phyloP scores from a whole-genome alignment of 2,329 filamentous ascomycete genomes.

The Penicillium vulpinum region DNA sequence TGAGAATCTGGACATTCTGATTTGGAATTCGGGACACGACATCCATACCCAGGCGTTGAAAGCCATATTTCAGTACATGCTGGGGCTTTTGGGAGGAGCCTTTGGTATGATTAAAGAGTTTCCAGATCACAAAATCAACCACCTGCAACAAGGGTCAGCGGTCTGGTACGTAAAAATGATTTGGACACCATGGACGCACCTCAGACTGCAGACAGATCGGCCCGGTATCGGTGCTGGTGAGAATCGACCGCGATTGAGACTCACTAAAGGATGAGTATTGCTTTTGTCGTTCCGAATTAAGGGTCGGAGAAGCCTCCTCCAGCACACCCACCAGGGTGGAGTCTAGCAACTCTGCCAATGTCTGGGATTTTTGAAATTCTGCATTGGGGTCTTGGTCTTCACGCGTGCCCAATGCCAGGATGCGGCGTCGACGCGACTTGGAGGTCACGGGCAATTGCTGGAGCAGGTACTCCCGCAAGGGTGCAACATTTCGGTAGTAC shows the following conservation, averaged over 20 bases:
- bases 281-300: constrained; percentile 48
- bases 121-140: constrained; percentile 75
- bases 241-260: constrained; percentile 49
- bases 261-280: constrained; percentile 65
- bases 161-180: constrained; percentile 6
- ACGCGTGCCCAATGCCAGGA: constrained; percentile 34
- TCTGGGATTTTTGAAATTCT: constrained; percentile 6
- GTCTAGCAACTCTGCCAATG: constrained; percentile 64
- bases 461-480: constrained; percentile 70
- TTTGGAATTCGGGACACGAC: constrained; percentile 67
- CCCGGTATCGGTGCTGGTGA: constrained; percentile 38
- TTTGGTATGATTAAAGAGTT: constrained; percentile 64
- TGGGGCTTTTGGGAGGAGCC: constrained; percentile 57
- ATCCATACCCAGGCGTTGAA: constrained; percentile 53
- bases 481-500: constrained; percentile 66
- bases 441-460: constrained; percentile 66
- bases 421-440: constrained; percentile 51
- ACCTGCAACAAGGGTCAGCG: constrained; percentile 52
- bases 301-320: constrained; percentile 33
- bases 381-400: constrained; percentile 2
- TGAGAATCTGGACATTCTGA: constrained; percentile 67
- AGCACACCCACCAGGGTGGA: constrained; percentile 64
- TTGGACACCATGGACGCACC: constrained; percentile 46
- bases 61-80: constrained; percentile 84
- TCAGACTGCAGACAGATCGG: constrained; percentile 61